Conservation (phyloP, 208 protist genomes). For the Trypanosomatidae sp. region DNA sequence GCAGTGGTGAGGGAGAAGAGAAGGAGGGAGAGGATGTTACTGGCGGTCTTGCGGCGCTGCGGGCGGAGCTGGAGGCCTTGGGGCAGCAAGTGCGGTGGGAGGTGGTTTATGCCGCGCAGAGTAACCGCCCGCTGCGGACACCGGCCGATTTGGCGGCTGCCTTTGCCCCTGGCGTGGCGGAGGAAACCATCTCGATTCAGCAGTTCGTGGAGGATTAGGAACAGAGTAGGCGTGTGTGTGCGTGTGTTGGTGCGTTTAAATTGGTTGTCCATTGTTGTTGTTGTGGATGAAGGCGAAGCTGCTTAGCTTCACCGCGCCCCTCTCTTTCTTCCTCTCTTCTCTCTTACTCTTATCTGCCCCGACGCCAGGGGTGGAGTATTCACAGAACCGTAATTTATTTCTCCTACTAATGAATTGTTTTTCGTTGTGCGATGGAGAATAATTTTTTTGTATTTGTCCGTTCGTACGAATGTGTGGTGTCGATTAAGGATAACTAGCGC, state of each 20-base stretch:
- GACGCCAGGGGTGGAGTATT: too few relatives aligned
- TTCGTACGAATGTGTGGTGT: too few relatives aligned
- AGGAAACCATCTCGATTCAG: slow-evolving; percentile 76
- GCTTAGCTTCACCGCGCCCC: too few relatives aligned
- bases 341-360: too few relatives aligned
- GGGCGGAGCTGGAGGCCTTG: slow-evolving; percentile 15
- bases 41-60: slow-evolving; percentile 5
- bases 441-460: too few relatives aligned
- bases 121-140: slow-evolving; percentile 47
- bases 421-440: too few relatives aligned
- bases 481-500: too few relatives aligned
- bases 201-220: slow-evolving; percentile 50
- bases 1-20: neutral
- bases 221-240: neutral
- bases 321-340: too few relatives aligned
- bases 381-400: too few relatives aligned
- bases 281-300: too few relatives aligned
- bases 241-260: slow-evolving; percentile 4
- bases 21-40: neutral
- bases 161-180: slow-evolving; percentile 51
- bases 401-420: too few relatives aligned
- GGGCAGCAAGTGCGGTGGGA: slow-evolving; percentile 49
- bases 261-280: too few relatives aligned
- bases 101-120: slow-evolving; percentile 52
- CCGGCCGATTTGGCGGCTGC: slow-evolving; percentile 52